Evolutionary conservation across 352 stramenopile genomes (phyloP).

Genomic region (Globisporangium radiosum): DNA sequence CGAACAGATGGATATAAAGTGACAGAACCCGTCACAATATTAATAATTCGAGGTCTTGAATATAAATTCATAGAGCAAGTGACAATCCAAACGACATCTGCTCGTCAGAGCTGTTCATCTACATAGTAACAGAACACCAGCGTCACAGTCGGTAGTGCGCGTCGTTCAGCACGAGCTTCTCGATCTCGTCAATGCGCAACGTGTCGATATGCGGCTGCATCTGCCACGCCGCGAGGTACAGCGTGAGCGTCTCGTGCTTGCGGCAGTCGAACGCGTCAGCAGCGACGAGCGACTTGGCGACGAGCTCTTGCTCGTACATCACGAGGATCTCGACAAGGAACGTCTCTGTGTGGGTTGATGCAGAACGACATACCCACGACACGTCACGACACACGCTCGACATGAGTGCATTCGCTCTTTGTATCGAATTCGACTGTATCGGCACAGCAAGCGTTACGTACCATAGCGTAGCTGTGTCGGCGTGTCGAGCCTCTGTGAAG

Average conservation of each 20-base stretch:
- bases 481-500: slow-evolving; percentile 24
- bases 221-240: slow-evolving; percentile 82
- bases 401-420: background rate
- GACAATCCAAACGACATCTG: no score
- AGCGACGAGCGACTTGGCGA: slow-evolving; percentile 72
- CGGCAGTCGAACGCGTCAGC: slow-evolving; percentile 60
- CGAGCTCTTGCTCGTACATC: slow-evolving; percentile 78
- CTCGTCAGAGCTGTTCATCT: no score
- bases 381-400: background rate
- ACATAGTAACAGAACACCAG: no score
- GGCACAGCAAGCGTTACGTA: slow-evolving; percentile 13
- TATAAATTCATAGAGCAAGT: no score
- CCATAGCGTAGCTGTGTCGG: slow-evolving; percentile 36
- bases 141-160: slow-evolving; percentile 30
- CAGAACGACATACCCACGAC: background rate
- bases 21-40: no score
- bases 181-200: slow-evolving; percentile 53
- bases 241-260: slow-evolving; percentile 57
- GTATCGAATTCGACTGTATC: background rate
- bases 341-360: slow-evolving; percentile 21
- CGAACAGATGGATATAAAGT: no score
- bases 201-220: slow-evolving; percentile 80
- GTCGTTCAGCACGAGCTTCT: slow-evolving; percentile 58
- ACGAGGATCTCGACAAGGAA: slow-evolving; percentile 53
- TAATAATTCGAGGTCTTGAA: no score